Base-by-base conservation (phyloP, 2,329 filamentous ascomycete species). In the Talaromyces islandicus region DNA sequence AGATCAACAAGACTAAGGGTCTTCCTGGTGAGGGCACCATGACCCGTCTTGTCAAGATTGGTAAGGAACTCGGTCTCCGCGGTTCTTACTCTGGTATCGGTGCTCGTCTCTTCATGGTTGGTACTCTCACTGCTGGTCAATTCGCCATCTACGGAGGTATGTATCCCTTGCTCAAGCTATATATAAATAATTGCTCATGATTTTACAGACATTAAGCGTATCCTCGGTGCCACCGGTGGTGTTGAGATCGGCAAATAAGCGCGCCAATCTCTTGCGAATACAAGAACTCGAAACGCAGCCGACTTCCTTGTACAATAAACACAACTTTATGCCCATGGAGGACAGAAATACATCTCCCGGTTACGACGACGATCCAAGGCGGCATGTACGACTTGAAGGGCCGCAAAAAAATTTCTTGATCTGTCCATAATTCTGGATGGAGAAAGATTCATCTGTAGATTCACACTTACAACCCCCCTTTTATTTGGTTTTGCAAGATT, bases 1-100 rank as follows among this genome's bases (percentile, higher is more conserved):
- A 93, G 86, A 94, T 95, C 84, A 95, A 95, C 89, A 94, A 94
- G 89, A 91, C 89, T 80, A 87, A 91, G 83, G 91, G 90, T 80
- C 82, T 86, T 63, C 90, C 91, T 67, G 91, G 91, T 83, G 90
- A 95, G 83, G 86, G 91, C 72, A 94, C 89, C 71, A 85, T 85
- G 74, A 84, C 81, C 77, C 88, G 91, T 78, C 80, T 95, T 72
- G 82, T 93, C 83, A 94, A 94, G 88, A 95, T 95, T 72, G 90
- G 80, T 68, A 89, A 88, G 80, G 90, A 95, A 80, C 88, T 95
- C 70, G 91, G 91, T 73, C 64, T 95, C 75, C 83, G 82, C 69
- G 91, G 91, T 69, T 89, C 85, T 60, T 95, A 88, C 82, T 80
- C 83, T 71, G 91, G 91, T 85, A 89, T 95, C 69, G 88, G 89